These are phyloP conservation scores for Nissolia schottii DNA, from an alignment of 306 rosid species.

Conservation along the genomic window DNA sequence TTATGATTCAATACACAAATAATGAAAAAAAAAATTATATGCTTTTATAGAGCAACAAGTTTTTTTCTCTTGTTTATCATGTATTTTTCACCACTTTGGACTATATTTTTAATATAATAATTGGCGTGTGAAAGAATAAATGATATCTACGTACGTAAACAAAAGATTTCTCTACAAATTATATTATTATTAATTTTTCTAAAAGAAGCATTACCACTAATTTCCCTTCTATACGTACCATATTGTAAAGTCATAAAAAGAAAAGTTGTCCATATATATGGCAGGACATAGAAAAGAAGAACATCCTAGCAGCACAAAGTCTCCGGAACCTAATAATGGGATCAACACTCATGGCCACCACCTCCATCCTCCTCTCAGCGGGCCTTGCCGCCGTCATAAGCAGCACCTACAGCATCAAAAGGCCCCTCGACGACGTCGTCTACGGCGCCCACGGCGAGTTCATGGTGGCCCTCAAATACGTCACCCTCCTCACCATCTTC, in stretches of 20 bases:
- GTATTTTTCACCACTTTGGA: too few species aligned
- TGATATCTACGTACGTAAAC: too few species aligned
- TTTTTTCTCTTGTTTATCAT: too few species aligned
- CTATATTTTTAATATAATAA: too few species aligned
- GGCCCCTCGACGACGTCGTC: constrained; percentile 59
- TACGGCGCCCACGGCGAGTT: constrained; percentile 79
- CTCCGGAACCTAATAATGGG: constrained; percentile 83
- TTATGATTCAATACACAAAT: too few species aligned
- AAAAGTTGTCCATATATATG: background rate
- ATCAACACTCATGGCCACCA: constrained; percentile 88
- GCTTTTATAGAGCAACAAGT: too few species aligned
- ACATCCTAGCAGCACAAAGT: constrained; percentile 75
- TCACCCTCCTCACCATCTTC: constrained; percentile 56
- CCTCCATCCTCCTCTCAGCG: constrained; percentile 66
- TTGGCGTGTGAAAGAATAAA: too few species aligned
- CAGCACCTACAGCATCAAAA: constrained; percentile 79
- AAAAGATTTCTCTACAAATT: too few species aligned
- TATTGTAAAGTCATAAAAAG: background rate
- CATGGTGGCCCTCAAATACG: constrained; percentile 72
- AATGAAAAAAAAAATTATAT: too few species aligned
- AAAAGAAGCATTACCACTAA: too few species aligned
- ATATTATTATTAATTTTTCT: too few species aligned
- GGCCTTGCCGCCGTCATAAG: constrained; percentile 84
- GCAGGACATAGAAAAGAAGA: constrained; percentile 92
- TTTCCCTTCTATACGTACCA: background rate